phyloP scores from a whole-genome alignment of 176 grass and related monocot species.

The Cenchrus purpureus region DNA sequence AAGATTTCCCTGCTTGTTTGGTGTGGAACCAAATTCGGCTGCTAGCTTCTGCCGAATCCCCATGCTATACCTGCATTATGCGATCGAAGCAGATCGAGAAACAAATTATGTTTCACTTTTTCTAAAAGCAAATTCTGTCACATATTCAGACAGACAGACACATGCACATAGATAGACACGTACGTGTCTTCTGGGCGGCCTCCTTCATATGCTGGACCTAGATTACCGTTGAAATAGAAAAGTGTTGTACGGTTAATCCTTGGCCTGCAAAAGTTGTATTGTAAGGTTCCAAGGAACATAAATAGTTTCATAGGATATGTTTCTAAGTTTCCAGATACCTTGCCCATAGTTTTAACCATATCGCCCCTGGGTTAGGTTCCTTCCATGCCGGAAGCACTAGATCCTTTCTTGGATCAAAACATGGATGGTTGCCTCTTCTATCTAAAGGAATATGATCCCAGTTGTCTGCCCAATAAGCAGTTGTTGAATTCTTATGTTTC shows the following conservation, averaged over 20 bases:
- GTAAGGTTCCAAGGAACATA: constrained; percentile 27
- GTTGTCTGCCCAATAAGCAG: constrained; percentile 86
- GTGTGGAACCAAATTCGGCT: constrained; percentile 82
- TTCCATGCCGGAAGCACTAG: constrained; percentile 96
- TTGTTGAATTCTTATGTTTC: constrained; percentile 89
- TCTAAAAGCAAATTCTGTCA: constrained; percentile 10
- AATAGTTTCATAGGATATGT: constrained; percentile 29
- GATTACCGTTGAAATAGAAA: constrained; percentile 98
- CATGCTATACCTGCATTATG: constrained; percentile 86
- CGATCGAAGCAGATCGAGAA: constrained; percentile 39
- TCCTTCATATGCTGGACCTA: constrained; percentile 83
- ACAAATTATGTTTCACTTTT: too few relatives aligned
- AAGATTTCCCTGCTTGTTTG: constrained; percentile 81
- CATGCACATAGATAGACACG: constrained; percentile 46
- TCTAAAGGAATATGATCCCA: constrained; percentile 87
- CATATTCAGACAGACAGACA: constrained; percentile 25
- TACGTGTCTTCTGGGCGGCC: constrained; percentile 81
- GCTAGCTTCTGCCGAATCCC: constrained; percentile 89
- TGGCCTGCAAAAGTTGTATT: constrained; percentile 53
- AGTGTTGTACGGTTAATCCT: constrained; percentile 77
- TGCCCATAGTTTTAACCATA: constrained; percentile 89
- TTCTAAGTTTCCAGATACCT: constrained; percentile 52
- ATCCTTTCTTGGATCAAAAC: constrained; percentile 92
- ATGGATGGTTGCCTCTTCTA: constrained; percentile 83
- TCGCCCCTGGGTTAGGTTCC: constrained; percentile 71